Conservation (phyloP, 192 early-diverging fungal genomes). For the Phycomyces nitens region DNA sequence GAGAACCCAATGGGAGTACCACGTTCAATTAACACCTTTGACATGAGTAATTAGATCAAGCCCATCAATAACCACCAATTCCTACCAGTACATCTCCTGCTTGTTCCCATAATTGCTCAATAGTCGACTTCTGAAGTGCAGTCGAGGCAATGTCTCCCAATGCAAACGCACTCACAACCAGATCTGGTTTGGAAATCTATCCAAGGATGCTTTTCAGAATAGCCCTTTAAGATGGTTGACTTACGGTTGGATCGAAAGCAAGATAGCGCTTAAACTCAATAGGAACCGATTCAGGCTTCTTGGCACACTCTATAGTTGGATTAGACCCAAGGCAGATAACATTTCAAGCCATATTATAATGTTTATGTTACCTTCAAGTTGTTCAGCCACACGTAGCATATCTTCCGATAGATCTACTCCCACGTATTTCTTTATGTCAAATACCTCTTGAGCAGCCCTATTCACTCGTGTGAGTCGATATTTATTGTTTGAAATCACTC, state of each 20-base stretch:
- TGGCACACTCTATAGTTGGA: neutral
- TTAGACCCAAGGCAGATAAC: neutral
- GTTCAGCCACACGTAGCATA: constrained; percentile 71
- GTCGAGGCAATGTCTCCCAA: constrained; percentile 71
- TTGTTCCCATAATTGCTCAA: constrained; percentile 77
- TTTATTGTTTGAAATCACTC: neutral
- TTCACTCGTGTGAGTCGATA: neutral
- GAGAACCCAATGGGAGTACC: constrained; percentile 72
- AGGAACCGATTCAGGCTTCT: neutral
- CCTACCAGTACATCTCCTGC: constrained; percentile 69
- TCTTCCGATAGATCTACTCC: constrained; percentile 76
- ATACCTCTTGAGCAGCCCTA: constrained; percentile 64
- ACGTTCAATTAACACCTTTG: constrained; percentile 73
- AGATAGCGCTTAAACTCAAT: constrained; percentile 62
- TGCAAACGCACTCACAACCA: constrained; percentile 74
- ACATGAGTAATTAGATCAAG: neutral
- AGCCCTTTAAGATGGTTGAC: neutral
- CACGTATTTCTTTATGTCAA: constrained; percentile 44
- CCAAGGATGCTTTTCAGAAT: neutral
- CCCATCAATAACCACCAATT: neutral
- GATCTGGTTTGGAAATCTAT: constrained; percentile 44
- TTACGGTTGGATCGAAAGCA: constrained; percentile 47
- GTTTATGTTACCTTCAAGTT: constrained; percentile 28
- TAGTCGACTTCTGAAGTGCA: constrained; percentile 54
- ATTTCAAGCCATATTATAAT: neutral